These are phyloP conservation scores for Alternaria ethzedia DNA, from an alignment of 2,329 filamentous ascomycete genomes.

Conservation along the genomic window DNA sequence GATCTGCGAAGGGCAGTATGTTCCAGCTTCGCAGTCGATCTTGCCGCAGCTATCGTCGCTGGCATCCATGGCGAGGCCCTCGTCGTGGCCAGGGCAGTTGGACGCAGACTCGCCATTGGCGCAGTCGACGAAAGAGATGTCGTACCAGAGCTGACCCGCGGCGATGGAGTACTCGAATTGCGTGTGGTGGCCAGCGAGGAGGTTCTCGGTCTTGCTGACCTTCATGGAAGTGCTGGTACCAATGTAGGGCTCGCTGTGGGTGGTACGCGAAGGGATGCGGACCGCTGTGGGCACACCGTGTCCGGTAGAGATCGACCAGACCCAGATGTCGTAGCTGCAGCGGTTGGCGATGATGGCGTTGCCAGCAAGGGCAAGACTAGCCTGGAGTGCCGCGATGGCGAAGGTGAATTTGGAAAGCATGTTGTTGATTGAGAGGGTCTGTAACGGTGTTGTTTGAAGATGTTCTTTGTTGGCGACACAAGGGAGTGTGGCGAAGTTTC, in stretches of 20 bases:
- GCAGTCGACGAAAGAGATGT: conserved; percentile 39
- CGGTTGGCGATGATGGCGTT: conserved; percentile 34
- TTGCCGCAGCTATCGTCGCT: conserved; percentile 18
- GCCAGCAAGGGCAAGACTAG: conserved; percentile 24
- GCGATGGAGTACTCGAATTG: conserved; percentile 38
- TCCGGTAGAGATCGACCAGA: conserved; percentile 28
- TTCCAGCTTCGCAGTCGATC: conserved; percentile 21
- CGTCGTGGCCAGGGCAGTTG: conserved; percentile 30
- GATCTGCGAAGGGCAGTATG: conserved; percentile 32
- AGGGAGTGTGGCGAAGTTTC: neutral
- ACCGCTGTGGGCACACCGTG: conserved; percentile 11
- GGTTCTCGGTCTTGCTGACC: conserved; percentile 31
- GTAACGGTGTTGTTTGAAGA: neutral
- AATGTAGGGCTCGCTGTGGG: conserved; percentile 27
- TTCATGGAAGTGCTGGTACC: conserved; percentile 29
- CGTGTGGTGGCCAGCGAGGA: conserved; percentile 27
- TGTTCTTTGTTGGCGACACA: neutral
- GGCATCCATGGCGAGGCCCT: conserved; percentile 27
- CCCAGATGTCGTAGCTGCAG: conserved; percentile 35
- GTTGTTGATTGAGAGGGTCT: conserved; percentile 2
- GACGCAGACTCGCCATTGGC: conserved; percentile 26
- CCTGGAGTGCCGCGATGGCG: conserved; percentile 24
- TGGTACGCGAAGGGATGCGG: conserved; percentile 22
- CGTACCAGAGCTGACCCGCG: conserved; percentile 29
- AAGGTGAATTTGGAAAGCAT: conserved; percentile 29